Conservation (phyloP, 208 protist species). For the Leishmania amazonensis region DNA sequence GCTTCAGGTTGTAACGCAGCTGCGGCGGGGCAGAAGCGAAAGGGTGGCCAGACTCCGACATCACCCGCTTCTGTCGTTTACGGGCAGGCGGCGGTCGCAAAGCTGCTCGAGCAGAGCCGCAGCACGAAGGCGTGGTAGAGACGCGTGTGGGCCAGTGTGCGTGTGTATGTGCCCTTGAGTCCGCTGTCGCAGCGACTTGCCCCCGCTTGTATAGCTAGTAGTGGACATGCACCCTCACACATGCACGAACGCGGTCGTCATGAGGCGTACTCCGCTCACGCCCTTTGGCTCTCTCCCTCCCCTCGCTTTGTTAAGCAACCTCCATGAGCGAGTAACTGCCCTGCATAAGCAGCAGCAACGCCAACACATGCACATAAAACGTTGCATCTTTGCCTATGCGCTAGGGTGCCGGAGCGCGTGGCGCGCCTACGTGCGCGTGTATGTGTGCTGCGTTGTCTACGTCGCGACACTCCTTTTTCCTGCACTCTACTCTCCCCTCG, state of each 20-base stretch:
- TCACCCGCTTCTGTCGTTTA: slow-evolving; percentile 8
- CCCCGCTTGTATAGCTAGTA: neutral
- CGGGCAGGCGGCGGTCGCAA: slow-evolving; percentile 42
- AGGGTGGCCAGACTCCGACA: neutral
- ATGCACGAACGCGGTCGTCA: neutral
- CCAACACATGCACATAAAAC: neutral
- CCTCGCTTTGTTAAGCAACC: neutral
- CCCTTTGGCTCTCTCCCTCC: neutral
- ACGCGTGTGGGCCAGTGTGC: neutral
- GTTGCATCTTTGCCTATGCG: neutral
- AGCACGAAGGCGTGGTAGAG: slow-evolving; percentile 42
- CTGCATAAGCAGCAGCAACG: neutral
- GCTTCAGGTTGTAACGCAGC: neutral
- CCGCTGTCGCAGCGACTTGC: neutral
- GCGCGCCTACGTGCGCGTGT: neutral
- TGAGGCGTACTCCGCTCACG: neutral
- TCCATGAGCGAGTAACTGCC: neutral
- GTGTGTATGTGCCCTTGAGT: neutral
- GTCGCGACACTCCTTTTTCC: neutral
- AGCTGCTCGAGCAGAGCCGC: slow-evolving; percentile 41
- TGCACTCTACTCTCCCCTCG: neutral
- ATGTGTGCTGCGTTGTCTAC: neutral
- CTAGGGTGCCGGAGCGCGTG: neutral
- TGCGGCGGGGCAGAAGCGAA: slow-evolving; percentile 5
- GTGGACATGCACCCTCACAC: neutral